Base-by-base conservation (phyloP, 306 rosid genomes). In the Mimosa pudica region DNA sequence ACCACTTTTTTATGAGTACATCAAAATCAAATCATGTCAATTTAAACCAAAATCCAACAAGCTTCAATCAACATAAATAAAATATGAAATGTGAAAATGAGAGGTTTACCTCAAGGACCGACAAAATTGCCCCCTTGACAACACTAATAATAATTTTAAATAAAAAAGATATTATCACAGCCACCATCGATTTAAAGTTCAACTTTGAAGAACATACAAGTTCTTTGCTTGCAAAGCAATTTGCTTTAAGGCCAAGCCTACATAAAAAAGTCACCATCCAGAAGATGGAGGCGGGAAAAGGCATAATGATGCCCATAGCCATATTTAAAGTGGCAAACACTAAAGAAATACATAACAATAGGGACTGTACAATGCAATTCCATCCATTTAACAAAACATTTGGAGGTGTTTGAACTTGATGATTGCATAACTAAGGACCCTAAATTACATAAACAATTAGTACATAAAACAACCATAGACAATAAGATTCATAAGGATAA, bases 371-470 rank as follows among this genome's bases (percentile, higher is more conserved):
- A 86, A 62, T 77, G 81, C 83, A 88, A 87, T 76, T 82, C 80
- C 84, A 79, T 83, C 42, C 81, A 88, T 87, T 89, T 80, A 86
- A 78, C 81, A 81, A 77, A 83, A 60, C 84, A 81, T 81, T 80
- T 80, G 88, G 54, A 6, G 87, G 80, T 82, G 63, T 57, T 18
- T 38, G 42, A 30, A 57, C 10, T 57, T 57, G 30, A 49, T 84
- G 79, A 86, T 89, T 72, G 51, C 88, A 84, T 79, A 71, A 87
- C 84, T 81, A 87, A 81, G 87, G 18, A 57, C 7, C 92, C 96
- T 89, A 92, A 80, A 87, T 89, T 77, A 82, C 94, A 89, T 82
- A 79, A 87, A 86, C 88, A 88, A 93, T 91, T 89, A 88, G 84
- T 85, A 87, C 32, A 30, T 86, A 81, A 71, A 66, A 75, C 86